Percentiles rank a stretch among this genome's conserved stretches.
phyloP scores from a whole-genome alignment of 192 early-diverging fungal genomes.

The Martensiomyces pterosporus region DNA sequence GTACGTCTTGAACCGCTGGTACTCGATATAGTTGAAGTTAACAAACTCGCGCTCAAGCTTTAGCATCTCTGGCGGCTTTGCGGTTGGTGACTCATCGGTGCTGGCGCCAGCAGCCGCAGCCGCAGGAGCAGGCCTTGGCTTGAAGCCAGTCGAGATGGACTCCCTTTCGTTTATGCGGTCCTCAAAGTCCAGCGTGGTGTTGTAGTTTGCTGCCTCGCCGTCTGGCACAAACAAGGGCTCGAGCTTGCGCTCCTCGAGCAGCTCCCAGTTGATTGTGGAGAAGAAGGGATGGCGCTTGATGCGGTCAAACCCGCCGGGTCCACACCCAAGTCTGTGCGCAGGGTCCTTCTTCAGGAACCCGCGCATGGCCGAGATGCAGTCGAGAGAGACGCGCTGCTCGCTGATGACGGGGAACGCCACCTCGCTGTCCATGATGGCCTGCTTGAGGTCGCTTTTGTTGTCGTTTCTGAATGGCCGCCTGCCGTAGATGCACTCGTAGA shows the following conservation, averaged over 20 bases:
- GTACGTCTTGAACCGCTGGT: conserved; percentile 53
- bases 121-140: conserved; percentile 61
- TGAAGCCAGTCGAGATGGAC: too few relatives aligned
- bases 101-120: conserved; percentile 79
- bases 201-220: conserved; percentile 75
- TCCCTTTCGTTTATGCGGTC: too few relatives aligned
- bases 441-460: conserved; percentile 9
- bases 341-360: conserved; percentile 69
- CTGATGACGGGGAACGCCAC: conserved; percentile 46
- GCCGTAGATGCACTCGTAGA: conserved; percentile 84
- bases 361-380: conserved; percentile 65
- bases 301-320: conserved; percentile 59
- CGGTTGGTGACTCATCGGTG: too few relatives aligned
- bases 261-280: conserved; percentile 66
- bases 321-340: conserved; percentile 66
- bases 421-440: conserved; percentile 51
- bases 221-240: conserved; percentile 75
- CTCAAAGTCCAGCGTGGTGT: conserved; percentile 81
- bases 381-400: conserved; percentile 47
- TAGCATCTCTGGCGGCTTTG: too few relatives aligned
- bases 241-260: conserved; percentile 60
- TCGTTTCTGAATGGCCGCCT: conserved; percentile 54
- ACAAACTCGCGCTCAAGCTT: conserved; percentile 73
- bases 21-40: conserved; percentile 72
- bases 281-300: conserved; percentile 81